These are phyloP conservation scores for Claviceps quebecensis DNA, from an alignment of 2,329 filamentous ascomycete species.

Conservation along the genomic window DNA sequence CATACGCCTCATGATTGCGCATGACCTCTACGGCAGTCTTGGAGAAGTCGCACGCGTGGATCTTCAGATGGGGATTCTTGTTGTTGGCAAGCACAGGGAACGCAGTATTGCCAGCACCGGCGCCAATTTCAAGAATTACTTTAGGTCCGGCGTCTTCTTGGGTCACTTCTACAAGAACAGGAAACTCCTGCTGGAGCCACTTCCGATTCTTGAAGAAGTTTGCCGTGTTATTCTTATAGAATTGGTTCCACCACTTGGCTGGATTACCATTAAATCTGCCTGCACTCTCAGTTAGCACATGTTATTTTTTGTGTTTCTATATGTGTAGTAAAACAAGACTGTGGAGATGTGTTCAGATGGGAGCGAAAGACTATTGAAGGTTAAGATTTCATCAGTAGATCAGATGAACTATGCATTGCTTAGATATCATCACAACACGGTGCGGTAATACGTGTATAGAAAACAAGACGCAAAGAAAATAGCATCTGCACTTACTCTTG, in stretches of 20 bases:
- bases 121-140: conserved; percentile 77
- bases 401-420: conserved; percentile 59
- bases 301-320: not conserved
- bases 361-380: conserved; percentile 52
- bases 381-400: conserved; percentile 45
- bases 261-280: conserved; percentile 79
- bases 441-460: not conserved
- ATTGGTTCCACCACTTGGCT: conserved; percentile 94
- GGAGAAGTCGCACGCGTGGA: conserved; percentile 94
- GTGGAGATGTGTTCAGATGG: conserved; percentile 41
- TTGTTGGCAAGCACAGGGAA: conserved; percentile 82
- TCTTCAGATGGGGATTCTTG: conserved; percentile 63
- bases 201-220: conserved; percentile 99
- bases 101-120: conserved; percentile 90
- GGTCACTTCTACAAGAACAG: conserved; percentile 66
- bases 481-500: conserved; percentile 43
- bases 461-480: not conserved
- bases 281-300: conserved; percentile 29
- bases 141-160: conserved; percentile 52
- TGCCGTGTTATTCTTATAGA: conserved; percentile 93
- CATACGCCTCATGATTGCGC: conserved; percentile 63
- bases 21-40: conserved; percentile 92
- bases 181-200: conserved; percentile 94
- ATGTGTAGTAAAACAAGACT: conserved; percentile 1
- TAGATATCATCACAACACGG: conserved; percentile 42